These are phyloP conservation scores for Paraphaeosphaeria minitans DNA, from an alignment of 2,329 filamentous ascomycete genomes.

Conservation along the genomic window DNA sequence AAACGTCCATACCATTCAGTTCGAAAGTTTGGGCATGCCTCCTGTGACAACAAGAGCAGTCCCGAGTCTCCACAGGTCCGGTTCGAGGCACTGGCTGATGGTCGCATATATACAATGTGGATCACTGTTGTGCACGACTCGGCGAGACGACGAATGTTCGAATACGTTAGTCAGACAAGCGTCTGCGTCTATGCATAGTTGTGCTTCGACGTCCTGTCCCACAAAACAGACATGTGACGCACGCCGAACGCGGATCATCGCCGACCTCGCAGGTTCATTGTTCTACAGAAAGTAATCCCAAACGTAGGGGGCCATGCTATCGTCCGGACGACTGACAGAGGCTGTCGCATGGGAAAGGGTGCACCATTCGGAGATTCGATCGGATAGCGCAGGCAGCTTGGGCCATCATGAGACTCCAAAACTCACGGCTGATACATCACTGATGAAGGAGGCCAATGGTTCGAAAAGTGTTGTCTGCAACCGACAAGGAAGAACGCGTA, in stretches of 20 bases:
- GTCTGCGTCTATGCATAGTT: background rate
- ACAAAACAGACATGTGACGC: background rate
- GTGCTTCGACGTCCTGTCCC: background rate
- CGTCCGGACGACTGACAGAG: background rate
- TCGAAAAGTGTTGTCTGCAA: background rate
- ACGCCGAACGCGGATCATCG: background rate
- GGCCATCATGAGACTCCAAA: background rate
- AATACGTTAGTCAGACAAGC: background rate
- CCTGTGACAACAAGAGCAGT: too few species aligned
- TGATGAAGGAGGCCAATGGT: background rate
- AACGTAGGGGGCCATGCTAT: background rate
- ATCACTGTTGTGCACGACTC: background rate
- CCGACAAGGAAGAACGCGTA: background rate
- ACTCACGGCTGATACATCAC: background rate
- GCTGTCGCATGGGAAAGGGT: background rate
- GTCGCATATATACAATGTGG: background rate
- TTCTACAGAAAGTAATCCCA: background rate
- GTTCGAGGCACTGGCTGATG: too few species aligned
- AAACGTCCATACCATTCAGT: too few species aligned
- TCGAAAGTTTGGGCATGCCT: too few species aligned
- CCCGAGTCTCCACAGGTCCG: too few species aligned
- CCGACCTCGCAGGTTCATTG: background rate
- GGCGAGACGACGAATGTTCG: background rate
- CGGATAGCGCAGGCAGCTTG: background rate
- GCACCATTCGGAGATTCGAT: background rate